Conservation (phyloP, 2,329 filamentous ascomycete species). For the Aspergillus quadrilineatus region DNA sequence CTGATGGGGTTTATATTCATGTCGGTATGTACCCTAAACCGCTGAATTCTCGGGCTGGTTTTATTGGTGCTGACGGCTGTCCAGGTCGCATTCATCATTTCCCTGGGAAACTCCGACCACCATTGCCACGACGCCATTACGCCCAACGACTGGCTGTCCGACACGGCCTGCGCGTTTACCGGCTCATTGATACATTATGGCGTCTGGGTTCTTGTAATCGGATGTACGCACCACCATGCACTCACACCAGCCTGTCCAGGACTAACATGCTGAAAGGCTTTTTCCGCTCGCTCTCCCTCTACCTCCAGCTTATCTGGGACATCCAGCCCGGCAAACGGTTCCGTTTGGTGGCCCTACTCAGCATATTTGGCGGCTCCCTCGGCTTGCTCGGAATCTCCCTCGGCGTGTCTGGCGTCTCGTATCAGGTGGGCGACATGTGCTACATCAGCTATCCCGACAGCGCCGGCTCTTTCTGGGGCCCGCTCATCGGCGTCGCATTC, state of each 20-base stretch:
- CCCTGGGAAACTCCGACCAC: neutral
- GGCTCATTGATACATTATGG: conserved; percentile 7
- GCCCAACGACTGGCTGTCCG: conserved; percentile 10
- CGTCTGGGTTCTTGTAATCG: conserved; percentile 10
- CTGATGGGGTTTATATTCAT: conserved; percentile 13
- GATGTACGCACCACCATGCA: neutral
- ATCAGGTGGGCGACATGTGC: conserved; percentile 11
- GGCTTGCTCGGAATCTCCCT: conserved; percentile 5
- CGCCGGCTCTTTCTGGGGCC: conserved; percentile 10
- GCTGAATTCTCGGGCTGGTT: too few relatives aligned
- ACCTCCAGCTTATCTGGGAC: conserved; percentile 13
- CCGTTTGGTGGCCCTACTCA: neutral
- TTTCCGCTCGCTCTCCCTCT: conserved; percentile 10
- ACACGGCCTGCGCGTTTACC: conserved; percentile 5
- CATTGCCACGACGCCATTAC: conserved; percentile 10
- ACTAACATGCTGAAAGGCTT: neutral
- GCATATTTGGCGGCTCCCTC: conserved; percentile 10
- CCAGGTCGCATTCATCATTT: conserved; percentile 10
- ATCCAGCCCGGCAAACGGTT: conserved; percentile 1
- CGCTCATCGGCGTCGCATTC: conserved; percentile 2
- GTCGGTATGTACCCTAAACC: neutral
- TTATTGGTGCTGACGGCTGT: neutral
- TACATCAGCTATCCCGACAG: conserved; percentile 7
- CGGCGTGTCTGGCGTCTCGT: conserved; percentile 11
- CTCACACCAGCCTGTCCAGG: too few relatives aligned